phyloP scores from a whole-genome alignment of 768 basidiomycete species.

The Mycena rebaudengoi region DNA sequence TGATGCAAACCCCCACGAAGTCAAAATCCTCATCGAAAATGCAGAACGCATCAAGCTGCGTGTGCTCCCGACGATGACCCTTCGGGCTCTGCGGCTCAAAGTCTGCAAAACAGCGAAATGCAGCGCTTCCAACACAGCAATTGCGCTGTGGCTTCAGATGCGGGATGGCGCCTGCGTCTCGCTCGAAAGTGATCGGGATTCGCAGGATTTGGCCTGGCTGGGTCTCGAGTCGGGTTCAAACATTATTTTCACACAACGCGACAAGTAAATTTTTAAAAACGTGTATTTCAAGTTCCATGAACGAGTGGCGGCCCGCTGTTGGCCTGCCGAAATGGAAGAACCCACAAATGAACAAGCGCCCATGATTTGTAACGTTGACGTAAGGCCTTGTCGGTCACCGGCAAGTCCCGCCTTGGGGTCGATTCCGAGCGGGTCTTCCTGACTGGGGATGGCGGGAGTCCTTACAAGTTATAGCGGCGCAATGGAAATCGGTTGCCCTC shows the following conservation, averaged over 20 bases:
- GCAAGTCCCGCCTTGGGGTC: too few relatives aligned
- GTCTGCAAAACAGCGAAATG: constrained; percentile 58
- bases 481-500: not conserved
- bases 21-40: constrained; percentile 22
- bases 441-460: too few relatives aligned
- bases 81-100: constrained; percentile 72
- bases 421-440: too few relatives aligned
- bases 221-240: constrained; percentile 68
- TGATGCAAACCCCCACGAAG: constrained; percentile 23
- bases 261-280: constrained; percentile 18
- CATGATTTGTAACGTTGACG: too few relatives aligned
- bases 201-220: constrained; percentile 71
- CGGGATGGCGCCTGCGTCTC: constrained; percentile 54
- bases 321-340: too few relatives aligned
- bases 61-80: constrained; percentile 73
- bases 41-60: constrained; percentile 47
- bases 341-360: not conserved
- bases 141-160: constrained; percentile 67
- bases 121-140: constrained; percentile 38
- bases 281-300: constrained; percentile 3
- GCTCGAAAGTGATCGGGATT: constrained; percentile 57
- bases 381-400: too few relatives aligned
- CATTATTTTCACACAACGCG: constrained; percentile 43
- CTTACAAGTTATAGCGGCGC: too few relatives aligned
- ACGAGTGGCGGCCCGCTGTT: not conserved